Evolutionary conservation across 805 yeast species (phyloP).

Genomic region (Ogataea zsoltii): DNA sequence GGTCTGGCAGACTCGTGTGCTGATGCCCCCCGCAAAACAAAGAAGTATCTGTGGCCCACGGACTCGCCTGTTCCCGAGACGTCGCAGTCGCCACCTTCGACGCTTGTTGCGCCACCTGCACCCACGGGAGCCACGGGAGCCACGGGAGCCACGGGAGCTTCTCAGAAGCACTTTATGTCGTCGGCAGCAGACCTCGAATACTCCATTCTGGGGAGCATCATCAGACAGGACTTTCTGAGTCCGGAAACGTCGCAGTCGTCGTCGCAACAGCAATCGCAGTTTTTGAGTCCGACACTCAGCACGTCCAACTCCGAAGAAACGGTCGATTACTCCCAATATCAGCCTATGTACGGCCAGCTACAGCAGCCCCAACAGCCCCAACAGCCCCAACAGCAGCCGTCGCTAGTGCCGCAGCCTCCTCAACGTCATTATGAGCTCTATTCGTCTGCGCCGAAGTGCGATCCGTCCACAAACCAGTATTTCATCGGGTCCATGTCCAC

Average conservation of each 20-base stretch:
- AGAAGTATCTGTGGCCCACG: constrained; percentile 58
- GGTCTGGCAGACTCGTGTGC: constrained; percentile 71
- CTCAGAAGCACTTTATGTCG: constrained; percentile 47
- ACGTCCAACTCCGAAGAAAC: constrained; percentile 32
- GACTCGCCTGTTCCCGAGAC: constrained; percentile 1
- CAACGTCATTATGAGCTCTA: constrained; percentile 11
- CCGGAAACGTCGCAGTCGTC: constrained; percentile 14
- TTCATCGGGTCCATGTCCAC: constrained; percentile 52
- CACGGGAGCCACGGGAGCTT: not conserved
- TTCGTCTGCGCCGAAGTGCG: constrained; percentile 45
- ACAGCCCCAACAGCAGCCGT: not conserved
- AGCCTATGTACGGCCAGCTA: constrained; percentile 5
- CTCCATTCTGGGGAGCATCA: constrained; percentile 64
- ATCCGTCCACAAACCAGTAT: constrained; percentile 64
- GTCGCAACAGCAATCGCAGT: constrained; percentile 17
- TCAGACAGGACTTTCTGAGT: constrained; percentile 47
- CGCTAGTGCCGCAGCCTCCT: not conserved
- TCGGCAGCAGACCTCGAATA: constrained; percentile 75
- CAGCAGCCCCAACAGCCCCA: not conserved
- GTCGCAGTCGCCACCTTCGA: constrained; percentile 2
- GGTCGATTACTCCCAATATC: constrained; percentile 26
- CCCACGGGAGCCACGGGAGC: too few relatives aligned
- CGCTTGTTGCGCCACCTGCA: not conserved
- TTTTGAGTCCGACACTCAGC: constrained; percentile 39
- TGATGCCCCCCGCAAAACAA: constrained; percentile 87